Base-by-base conservation (phyloP, 177 flowering plant genomes). In the Telopea speciosissima region DNA sequence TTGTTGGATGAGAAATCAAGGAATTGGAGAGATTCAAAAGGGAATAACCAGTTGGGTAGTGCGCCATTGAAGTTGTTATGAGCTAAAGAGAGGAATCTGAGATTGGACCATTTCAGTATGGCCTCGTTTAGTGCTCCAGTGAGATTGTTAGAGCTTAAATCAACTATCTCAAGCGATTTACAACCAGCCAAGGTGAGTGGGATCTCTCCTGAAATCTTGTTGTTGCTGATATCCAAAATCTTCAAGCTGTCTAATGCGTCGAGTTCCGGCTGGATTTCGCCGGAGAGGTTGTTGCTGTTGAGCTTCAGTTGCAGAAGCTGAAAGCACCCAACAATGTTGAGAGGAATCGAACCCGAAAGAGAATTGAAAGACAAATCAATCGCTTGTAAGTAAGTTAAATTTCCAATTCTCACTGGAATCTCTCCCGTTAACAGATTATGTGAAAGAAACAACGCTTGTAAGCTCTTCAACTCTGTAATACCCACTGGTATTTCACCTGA, bases 181-280 rank as follows among this genome's bases (percentile, higher is more conserved):
- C 96, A 91, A 11, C 99, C 99, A 3, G 99, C 99, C 75, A 94
- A 78, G 2, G 97, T 91, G 21, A 90, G 81, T 1, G 97, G 97
- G 68, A 94, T 88, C 75, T 90, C 96, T 21, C 99, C 99, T 14
- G 90, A 88, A 60, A 94, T 84, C 73, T 42, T 73, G 75, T 94
- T 94, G 81, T 81, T 85, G 76, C 97, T 89, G 45, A 92, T 78
- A 77, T 90, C 95, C 54, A 94, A 78, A 63, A 94, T 86, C 82
- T 85, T 89, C 78, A 94, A 68, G 74, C 97, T 85, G 75, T 85
- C 89, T 78, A 94, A 79, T 0, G 99, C 99, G 73, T 94, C 97
- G 33, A 94, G 88, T 80, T 92, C 99, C 0, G 92, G 97, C 64
- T 85, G 95, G 74, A 94, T 91, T 28, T 81, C 85, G 31, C 99